These are phyloP conservation scores for Phytopythium vexans DNA, from an alignment of 352 stramenopile species.

Conservation along the genomic window DNA sequence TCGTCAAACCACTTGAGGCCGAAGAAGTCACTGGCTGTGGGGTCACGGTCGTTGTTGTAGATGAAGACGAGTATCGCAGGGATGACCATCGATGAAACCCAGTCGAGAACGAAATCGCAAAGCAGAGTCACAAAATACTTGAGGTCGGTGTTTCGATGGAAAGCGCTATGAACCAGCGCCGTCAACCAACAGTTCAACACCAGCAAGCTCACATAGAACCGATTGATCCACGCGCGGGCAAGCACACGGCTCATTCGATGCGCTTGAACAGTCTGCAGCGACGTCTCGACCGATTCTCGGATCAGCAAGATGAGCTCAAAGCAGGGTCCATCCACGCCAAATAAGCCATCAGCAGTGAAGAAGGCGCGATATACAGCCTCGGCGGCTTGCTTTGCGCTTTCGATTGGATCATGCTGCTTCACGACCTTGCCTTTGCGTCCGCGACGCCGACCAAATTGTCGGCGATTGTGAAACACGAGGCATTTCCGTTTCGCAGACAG, in stretches of 20 bases:
- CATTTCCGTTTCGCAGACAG: background rate
- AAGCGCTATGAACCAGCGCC: constrained; percentile 23
- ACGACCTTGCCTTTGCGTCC: too few relatives aligned
- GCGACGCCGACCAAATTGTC: background rate
- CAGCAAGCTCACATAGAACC: constrained; percentile 10
- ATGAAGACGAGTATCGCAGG: constrained; percentile 16
- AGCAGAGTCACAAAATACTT: constrained; percentile 21
- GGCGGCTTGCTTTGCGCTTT: background rate
- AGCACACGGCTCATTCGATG: constrained; percentile 11
- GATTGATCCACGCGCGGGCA: constrained; percentile 2
- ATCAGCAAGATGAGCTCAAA: constrained; percentile 22
- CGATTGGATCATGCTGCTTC: background rate
- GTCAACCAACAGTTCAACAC: constrained; percentile 24
- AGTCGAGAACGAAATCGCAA: constrained; percentile 32
- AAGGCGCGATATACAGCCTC: background rate
- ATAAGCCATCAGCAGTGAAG: constrained; percentile 21
- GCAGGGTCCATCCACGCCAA: constrained; percentile 23
- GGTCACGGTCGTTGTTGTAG: constrained; percentile 8
- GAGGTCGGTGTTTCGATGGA: constrained; percentile 10
- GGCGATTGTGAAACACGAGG: background rate
- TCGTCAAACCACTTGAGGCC: constrained; percentile 21
- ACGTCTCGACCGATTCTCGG: constrained; percentile 7
- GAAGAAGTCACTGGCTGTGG: constrained; percentile 1
- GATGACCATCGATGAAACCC: constrained; percentile 33
- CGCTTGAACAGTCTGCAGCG: constrained; percentile 8